Conservation (phyloP, 305 asterid genomes). For the Fraxinus angustifolia region DNA sequence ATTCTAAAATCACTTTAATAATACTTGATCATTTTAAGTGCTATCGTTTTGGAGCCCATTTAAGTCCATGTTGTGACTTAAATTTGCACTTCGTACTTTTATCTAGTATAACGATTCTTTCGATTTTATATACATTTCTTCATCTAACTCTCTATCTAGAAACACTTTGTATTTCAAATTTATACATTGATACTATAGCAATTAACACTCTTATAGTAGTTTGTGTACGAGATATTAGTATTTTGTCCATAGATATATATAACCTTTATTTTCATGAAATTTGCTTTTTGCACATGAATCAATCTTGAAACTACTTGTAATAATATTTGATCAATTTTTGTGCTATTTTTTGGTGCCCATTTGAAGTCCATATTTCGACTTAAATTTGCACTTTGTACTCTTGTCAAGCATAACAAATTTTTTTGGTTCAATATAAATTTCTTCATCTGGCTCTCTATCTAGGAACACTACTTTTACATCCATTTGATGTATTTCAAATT, state of each 20-base stretch:
- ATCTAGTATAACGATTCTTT: background rate
- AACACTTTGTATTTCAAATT: background rate
- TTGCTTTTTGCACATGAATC: background rate
- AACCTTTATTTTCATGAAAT: background rate
- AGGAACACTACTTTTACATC: background rate
- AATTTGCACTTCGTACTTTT: background rate
- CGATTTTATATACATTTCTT: background rate
- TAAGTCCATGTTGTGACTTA: background rate
- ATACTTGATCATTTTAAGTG: background rate
- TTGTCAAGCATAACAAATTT: background rate
- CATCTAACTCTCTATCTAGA: background rate
- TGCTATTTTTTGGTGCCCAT: background rate
- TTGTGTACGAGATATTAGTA: conserved; percentile 1
- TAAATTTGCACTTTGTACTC: background rate
- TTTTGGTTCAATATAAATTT: background rate
- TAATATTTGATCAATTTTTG: background rate
- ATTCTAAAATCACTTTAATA: background rate
- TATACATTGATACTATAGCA: background rate
- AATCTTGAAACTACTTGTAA: background rate
- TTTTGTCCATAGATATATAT: conserved; percentile 7
- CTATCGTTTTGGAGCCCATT: background rate
- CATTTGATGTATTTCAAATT: background rate
- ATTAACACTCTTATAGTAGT: background rate
- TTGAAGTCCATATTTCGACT: background rate
- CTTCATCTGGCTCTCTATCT: background rate